Evolutionary conservation across 306 rosid species (phyloP).

Genomic region (Calophaca sinica): DNA sequence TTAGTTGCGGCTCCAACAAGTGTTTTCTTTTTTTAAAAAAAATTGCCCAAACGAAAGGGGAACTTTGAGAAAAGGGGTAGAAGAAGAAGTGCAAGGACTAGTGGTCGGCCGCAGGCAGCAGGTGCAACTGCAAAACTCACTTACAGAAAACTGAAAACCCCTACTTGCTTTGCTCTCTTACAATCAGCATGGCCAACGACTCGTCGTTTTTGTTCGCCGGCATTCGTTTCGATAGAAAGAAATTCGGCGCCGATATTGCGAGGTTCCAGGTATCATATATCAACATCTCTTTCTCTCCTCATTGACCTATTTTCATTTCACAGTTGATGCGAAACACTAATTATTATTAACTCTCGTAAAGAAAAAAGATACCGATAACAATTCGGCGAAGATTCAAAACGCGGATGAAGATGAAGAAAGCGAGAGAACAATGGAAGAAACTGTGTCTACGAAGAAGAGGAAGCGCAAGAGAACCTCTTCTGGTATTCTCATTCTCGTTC

Average conservation of each 20-base stretch:
- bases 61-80: not conserved
- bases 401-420: constrained; percentile 46
- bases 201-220: constrained; percentile 85
- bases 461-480: constrained; percentile 68
- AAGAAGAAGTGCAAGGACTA: not conserved
- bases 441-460: constrained; percentile 65
- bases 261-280: constrained; percentile 74
- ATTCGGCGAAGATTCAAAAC: constrained; percentile 47
- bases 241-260: constrained; percentile 73
- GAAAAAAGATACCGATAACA: constrained; percentile 60
- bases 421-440: constrained; percentile 52
- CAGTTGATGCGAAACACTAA: not conserved
- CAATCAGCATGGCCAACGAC: constrained; percentile 61
- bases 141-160: too few relatives aligned
- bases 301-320: not conserved
- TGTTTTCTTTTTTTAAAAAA: too few relatives aligned
- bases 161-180: not conserved
- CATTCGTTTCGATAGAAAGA: constrained; percentile 72
- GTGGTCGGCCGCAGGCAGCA: not conserved
- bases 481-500: constrained; percentile 51
- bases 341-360: not conserved
- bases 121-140: not conserved
- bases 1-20: too few relatives aligned
- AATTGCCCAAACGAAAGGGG: not conserved
- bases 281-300: not conserved